A percentile compares a stretch with the other conserved stretches of the same genome.
These are phyloP conservation scores for Capsella bursapastoris DNA, from an alignment of 345 rosid genomes.

Conservation along the genomic window DNA sequence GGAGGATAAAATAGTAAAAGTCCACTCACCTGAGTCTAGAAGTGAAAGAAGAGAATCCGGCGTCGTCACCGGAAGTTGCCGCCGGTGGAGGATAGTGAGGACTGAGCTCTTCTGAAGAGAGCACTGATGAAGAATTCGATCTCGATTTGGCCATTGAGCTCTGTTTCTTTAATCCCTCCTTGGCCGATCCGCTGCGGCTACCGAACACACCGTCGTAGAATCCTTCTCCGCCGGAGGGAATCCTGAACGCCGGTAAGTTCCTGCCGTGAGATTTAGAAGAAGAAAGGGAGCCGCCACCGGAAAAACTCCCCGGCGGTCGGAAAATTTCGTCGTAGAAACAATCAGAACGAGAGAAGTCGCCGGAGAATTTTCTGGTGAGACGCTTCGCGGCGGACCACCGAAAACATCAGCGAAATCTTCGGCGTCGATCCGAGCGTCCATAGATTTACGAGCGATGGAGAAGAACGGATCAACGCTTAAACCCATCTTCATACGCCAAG, in stretches of 20 bases:
- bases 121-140: constrained; percentile 75
- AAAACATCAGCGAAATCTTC: constrained; percentile 86
- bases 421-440: constrained; percentile 50
- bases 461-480: constrained; percentile 46
- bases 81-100: constrained; percentile 60
- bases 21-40: constrained; percentile 72
- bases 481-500: constrained; percentile 84
- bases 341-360: constrained; percentile 52
- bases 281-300: constrained; percentile 28
- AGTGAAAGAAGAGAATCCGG: constrained; percentile 70
- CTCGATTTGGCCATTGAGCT: constrained; percentile 40
- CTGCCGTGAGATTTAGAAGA: constrained; percentile 54
- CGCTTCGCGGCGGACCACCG: constrained; percentile 87
- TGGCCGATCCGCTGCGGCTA: constrained; percentile 47
- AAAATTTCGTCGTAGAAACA: constrained; percentile 80
- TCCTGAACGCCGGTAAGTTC: constrained; percentile 68
- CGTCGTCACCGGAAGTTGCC: constrained; percentile 58
- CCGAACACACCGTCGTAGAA: constrained; percentile 75
- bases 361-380: constrained; percentile 65
- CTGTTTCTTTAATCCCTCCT: constrained; percentile 60
- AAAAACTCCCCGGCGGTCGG: constrained; percentile 49
- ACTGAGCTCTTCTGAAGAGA: constrained; percentile 82
- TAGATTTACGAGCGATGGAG: constrained; percentile 57
- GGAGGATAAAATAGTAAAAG: constrained; percentile 8
- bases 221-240: constrained; percentile 58